Percentiles rank a stretch among this genome's conserved stretches.
Evolutionary conservation across 176 grass and related monocot species (phyloP).

Genomic region (Carex littledalei): DNA sequence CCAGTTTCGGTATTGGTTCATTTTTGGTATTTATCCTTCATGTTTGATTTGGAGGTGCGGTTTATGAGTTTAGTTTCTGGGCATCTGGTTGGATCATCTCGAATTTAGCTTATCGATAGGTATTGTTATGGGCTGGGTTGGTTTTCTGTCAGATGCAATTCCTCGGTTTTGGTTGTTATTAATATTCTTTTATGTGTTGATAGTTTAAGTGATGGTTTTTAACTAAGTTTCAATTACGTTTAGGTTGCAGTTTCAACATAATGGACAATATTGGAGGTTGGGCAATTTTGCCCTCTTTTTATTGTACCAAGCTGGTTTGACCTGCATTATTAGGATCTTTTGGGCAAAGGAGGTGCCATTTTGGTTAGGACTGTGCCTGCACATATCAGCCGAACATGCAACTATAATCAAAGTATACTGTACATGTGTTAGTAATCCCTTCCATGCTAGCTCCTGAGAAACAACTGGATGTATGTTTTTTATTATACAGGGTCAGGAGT

Average conservation of each 20-base stretch:
- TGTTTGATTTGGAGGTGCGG: background rate
- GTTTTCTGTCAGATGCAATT: background rate
- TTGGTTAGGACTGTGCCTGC: background rate
- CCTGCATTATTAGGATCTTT: background rate
- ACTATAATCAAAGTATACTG: constrained; percentile 8
- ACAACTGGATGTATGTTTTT: background rate
- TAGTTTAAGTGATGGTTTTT: background rate
- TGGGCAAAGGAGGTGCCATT: background rate
- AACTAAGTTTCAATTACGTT: background rate
- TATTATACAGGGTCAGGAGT: constrained; percentile 51
- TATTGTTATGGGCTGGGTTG: background rate
- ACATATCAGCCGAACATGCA: background rate
- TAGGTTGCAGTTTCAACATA: background rate
- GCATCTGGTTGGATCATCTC: background rate
- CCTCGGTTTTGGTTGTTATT: background rate
- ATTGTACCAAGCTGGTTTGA: background rate
- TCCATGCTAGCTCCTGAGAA: background rate
- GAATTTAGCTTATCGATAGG: background rate
- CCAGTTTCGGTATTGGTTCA: background rate
- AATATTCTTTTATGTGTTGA: background rate
- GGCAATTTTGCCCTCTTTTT: background rate
- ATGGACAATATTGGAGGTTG: background rate
- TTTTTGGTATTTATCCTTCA: background rate
- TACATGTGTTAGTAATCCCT: constrained; percentile 11
- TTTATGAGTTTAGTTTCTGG: background rate